A percentile compares a stretch with the other conserved stretches of the same genome.
Evolutionary conservation across 768 basidiomycete genomes (phyloP).

Genomic region (Amanita phalloides): DNA sequence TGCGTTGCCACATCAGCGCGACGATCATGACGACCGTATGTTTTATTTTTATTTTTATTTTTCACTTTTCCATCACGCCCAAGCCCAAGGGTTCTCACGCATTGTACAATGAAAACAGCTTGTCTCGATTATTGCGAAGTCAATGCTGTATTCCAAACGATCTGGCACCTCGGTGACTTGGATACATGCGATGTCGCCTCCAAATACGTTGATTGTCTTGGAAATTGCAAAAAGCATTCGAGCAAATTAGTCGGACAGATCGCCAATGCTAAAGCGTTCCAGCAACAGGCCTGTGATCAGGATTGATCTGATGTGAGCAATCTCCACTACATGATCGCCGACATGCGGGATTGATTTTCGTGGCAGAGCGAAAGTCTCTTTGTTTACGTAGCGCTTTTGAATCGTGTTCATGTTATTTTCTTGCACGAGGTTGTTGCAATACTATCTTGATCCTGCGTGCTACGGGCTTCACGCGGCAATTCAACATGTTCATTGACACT

Average conservation of each 20-base stretch:
- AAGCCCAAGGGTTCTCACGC: background rate
- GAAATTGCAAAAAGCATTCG: background rate
- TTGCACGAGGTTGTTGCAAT: too few species aligned
- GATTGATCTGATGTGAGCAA: too few species aligned
- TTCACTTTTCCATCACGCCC: background rate
- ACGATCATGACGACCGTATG: background rate
- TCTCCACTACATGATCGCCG: too few species aligned
- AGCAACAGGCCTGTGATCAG: too few species aligned
- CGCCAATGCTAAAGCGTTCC: too few species aligned
- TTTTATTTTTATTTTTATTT: background rate
- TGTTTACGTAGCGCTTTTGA: too few species aligned
- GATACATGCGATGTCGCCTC: background rate
- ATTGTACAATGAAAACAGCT: background rate
- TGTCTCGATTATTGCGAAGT: background rate
- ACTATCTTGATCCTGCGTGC: too few species aligned
- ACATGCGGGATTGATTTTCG: too few species aligned
- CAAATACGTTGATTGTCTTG: background rate
- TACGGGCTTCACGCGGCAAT: too few species aligned
- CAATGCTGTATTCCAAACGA: background rate
- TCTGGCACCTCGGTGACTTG: background rate
- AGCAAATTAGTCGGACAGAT: background rate
- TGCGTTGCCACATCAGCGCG: background rate
- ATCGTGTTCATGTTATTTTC: too few species aligned
- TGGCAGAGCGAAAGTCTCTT: too few species aligned
- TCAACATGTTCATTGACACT: too few species aligned